Evolutionary conservation across 805 yeast species (phyloP), one percentile per base, ranked within the genome.

Genomic region (Wickerhamomyces kurtzmanii): DNA sequence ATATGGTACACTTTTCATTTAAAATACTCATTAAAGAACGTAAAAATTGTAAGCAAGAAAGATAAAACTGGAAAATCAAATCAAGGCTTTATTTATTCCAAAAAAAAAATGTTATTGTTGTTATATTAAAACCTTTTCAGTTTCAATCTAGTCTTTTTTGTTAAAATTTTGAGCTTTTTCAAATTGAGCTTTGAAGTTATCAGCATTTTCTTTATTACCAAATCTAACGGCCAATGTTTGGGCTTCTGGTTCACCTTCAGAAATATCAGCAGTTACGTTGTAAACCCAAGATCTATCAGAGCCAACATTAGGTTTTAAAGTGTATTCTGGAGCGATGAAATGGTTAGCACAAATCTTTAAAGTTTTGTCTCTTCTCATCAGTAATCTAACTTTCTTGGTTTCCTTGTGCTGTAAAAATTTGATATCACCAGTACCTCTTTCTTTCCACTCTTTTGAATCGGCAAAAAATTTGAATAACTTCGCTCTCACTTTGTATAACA

Each of bases 341-440:
- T 91, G 98, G 68, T 91, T 91, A 46, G 98, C 98, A 61, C 98
- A 91, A 51, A 91, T 80, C 71, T 91, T 91, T 54, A 91, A 72
- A 31, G 97, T 91, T 70, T 89, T 89, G 66, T 91, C 98, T 68
- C 98, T 85, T 75, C 98, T 85, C 98, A 91, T 91, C 53, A 91
- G 68, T 42, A 91, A 60, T 66, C 98, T 80, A 39, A 83, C 84
- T 64, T 85, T 87, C 33, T 72, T 70, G 33, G 84, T 65, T 37
- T 62, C 62, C 59, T 85, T 86, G 66, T 89, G 96, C 65, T 89
- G 69, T 55, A 91, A 74, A 60, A 91, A 84, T 62, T 91, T 85
- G 47, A 86, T 95, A 52, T 91, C 98, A 51, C 98, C 98, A 20
- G 96, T 85, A 47, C 98, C 98, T 68, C 98, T 83, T 70, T 91